A percentile compares a stretch with the other conserved stretches of the same genome.
Evolutionary conservation across 2,329 filamentous ascomycete species (phyloP).

Genomic region (Pleurostoma richardsiae): DNA sequence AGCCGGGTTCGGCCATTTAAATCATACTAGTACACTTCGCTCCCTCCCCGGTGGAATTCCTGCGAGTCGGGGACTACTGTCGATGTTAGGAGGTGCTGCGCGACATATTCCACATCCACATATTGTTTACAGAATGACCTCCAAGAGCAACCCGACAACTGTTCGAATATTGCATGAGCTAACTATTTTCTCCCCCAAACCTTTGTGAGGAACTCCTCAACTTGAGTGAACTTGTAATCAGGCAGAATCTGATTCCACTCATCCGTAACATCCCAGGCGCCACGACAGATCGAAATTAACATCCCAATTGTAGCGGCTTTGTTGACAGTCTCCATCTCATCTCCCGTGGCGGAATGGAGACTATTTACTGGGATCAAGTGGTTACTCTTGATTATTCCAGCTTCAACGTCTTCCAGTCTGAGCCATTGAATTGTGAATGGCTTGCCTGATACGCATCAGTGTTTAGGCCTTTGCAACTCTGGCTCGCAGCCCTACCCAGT

Average conservation of each 20-base stretch:
- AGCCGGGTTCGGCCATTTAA: too few species aligned
- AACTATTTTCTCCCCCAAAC: constrained; percentile 26
- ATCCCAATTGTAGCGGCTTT: constrained; percentile 33
- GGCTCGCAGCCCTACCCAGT: too few species aligned
- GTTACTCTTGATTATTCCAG: constrained; percentile 28
- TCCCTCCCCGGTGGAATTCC: too few species aligned
- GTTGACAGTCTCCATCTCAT: constrained; percentile 24
- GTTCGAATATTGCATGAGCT: background rate
- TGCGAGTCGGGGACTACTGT: too few species aligned
- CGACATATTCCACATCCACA: too few species aligned
- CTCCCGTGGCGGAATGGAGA: constrained; percentile 25
- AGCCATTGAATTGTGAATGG: constrained; percentile 38
- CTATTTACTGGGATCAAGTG: constrained; percentile 31
- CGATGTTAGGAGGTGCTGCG: too few species aligned
- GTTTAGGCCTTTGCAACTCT: too few species aligned
- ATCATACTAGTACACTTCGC: too few species aligned
- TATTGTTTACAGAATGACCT: too few species aligned
- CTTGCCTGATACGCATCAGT: constrained; percentile 16
- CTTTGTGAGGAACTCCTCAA: constrained; percentile 33
- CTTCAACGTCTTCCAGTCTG: constrained; percentile 38
- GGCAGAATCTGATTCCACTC: constrained; percentile 39
- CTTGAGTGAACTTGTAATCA: constrained; percentile 31
- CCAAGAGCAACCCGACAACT: too few species aligned
- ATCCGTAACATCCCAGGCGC: constrained; percentile 35
- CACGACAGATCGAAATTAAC: constrained; percentile 31